Percentiles rank a stretch among this genome's conserved stretches.
phyloP scores from a whole-genome alignment of 1,284 basidiomycete species.

The Cerrena zonata region DNA sequence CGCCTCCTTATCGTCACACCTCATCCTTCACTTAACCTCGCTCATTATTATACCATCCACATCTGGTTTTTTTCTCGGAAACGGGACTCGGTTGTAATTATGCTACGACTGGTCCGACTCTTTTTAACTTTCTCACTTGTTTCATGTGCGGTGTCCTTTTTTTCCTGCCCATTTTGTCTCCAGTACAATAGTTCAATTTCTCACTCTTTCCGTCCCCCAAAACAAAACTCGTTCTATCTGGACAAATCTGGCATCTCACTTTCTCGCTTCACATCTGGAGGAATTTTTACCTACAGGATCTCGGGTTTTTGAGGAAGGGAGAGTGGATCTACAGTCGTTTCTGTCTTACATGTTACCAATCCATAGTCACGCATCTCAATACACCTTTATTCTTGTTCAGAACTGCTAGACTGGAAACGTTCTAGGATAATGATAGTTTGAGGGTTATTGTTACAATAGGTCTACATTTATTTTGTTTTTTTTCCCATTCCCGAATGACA shows the following conservation, averaged over 20 bases:
- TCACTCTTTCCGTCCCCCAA: not conserved
- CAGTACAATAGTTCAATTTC: not conserved
- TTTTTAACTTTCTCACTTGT: not conserved
- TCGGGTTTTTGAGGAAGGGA: not conserved
- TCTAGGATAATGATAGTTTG: not conserved
- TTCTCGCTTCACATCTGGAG: not conserved
- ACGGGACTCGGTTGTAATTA: not conserved
- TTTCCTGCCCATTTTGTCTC: not conserved
- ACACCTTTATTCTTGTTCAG: not conserved
- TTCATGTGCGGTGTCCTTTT: not conserved
- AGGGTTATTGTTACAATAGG: too few species aligned
- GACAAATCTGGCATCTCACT: not conserved
- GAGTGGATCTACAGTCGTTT: not conserved
- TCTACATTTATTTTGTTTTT: not conserved
- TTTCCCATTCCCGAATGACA: conserved; percentile 3
- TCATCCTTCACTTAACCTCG: not conserved
- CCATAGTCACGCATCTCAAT: not conserved
- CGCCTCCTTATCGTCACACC: not conserved
- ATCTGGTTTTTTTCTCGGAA: not conserved
- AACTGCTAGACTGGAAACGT: not conserved
- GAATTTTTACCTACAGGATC: not conserved
- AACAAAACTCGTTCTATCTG: not conserved
- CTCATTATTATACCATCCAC: not conserved
- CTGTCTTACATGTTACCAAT: not conserved
- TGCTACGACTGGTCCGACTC: not conserved